Evolutionary conservation across 805 yeast genomes (phyloP).

Genomic region (Starmera amethionina): DNA sequence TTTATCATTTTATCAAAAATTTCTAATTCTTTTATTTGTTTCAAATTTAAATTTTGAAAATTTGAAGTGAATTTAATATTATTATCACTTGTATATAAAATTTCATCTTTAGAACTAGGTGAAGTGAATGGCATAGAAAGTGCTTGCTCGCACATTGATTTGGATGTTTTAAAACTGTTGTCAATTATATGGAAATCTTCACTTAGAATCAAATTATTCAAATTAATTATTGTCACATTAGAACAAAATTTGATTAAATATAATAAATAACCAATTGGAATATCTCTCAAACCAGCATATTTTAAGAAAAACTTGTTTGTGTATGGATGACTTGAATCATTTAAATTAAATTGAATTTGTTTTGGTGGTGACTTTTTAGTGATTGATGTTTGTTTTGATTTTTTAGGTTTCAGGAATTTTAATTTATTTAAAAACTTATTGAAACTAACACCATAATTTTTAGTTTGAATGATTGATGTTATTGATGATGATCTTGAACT

Average conservation of each 20-base stretch:
- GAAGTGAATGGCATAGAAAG: no score
- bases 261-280: conserved; percentile 69
- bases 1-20: no score
- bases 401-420: conserved; percentile 4
- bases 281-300: conserved; percentile 59
- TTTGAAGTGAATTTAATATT: no score
- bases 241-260: conserved; percentile 64
- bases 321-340: conserved; percentile 39
- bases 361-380: neutral
- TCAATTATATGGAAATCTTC: conserved; percentile 48
- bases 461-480: no score
- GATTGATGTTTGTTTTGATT: conserved; percentile 1
- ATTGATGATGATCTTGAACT: no score
- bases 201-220: conserved; percentile 55
- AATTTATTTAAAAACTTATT: conserved; percentile 7
- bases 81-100: no score
- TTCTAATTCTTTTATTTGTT: no score
- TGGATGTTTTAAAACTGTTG: neutral
- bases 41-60: no score
- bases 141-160: neutral
- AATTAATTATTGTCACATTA: conserved; percentile 42
- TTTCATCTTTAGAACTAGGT: no score
- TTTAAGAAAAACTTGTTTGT: conserved; percentile 51
- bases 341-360: conserved; percentile 1
- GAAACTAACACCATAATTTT: conserved; percentile 3